These are phyloP conservation scores for Catenaria anguillulae DNA, from an alignment of 371 early-diverging fungal species.

Conservation along the genomic window DNA sequence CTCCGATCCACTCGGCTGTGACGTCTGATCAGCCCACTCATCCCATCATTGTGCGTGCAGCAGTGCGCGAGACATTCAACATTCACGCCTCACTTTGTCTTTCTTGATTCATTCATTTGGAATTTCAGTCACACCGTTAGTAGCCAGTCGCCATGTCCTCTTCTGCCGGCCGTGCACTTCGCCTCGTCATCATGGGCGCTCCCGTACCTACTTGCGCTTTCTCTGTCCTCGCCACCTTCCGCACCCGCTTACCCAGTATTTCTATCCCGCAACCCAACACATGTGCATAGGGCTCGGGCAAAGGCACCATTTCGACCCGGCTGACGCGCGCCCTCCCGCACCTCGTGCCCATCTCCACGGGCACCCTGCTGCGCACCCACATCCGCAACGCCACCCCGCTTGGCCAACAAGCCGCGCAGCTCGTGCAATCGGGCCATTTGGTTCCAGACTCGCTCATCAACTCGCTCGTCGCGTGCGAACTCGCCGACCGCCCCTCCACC, in stretches of 20 bases:
- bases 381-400: constrained; percentile 48
- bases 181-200: constrained; percentile 9
- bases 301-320: constrained; percentile 74
- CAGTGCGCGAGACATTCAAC: too few relatives aligned
- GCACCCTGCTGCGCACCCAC: constrained; percentile 64
- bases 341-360: constrained; percentile 51
- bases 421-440: constrained; percentile 43
- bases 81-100: too few relatives aligned
- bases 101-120: too few relatives aligned
- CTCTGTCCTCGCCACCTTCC: too few relatives aligned
- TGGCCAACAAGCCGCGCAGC: constrained; percentile 46
- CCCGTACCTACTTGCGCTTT: too few relatives aligned
- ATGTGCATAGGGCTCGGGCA: constrained; percentile 37
- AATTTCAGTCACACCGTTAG: too few relatives aligned
- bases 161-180: constrained; percentile 1
- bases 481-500: constrained; percentile 24
- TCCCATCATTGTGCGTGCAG: too few relatives aligned
- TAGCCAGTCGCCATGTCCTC: too few relatives aligned
- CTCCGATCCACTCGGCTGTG: too few relatives aligned
- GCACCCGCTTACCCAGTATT: too few relatives aligned
- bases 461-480: constrained; percentile 51
- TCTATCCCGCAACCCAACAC: too few relatives aligned
- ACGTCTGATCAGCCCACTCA: too few relatives aligned
- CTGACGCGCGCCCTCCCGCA: constrained; percentile 51
- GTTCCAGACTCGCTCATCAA: constrained; percentile 69